Conservation (phyloP, 2,329 filamentous ascomycete genomes). For the Nemania sp. region DNA sequence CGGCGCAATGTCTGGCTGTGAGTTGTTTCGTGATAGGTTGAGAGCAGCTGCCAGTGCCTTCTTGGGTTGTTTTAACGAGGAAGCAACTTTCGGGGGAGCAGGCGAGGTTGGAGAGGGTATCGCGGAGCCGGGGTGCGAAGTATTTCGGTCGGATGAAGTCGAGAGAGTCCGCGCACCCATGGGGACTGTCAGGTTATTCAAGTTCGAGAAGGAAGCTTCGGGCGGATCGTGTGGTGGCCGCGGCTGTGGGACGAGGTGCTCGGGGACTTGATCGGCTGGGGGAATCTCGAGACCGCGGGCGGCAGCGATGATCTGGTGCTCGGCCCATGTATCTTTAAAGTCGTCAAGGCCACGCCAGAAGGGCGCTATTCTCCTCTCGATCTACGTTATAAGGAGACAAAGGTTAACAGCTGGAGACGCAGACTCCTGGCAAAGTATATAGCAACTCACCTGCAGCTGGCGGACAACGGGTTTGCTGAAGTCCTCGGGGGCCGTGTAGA, state of each 20-base stretch:
- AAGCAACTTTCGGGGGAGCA: conserved; percentile 50
- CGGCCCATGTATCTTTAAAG: conserved; percentile 85
- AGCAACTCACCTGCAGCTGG: conserved; percentile 76
- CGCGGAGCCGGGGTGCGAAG: conserved; percentile 65
- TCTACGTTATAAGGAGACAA: conserved; percentile 55
- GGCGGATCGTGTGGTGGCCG: conserved; percentile 52
- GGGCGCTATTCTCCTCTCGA: conserved; percentile 88
- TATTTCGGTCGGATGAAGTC: conserved; percentile 71
- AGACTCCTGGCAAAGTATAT: background rate
- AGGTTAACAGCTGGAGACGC: conserved; percentile 25
- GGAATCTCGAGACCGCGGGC: conserved; percentile 84
- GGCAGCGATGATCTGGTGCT: conserved; percentile 92
- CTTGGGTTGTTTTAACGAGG: conserved; percentile 78
- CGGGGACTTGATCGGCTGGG: conserved; percentile 77
- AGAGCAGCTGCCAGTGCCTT: conserved; percentile 87
- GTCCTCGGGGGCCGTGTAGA: conserved; percentile 90
- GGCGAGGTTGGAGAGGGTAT: conserved; percentile 62
- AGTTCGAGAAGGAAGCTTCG: conserved; percentile 60
- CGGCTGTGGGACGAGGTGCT: conserved; percentile 59
- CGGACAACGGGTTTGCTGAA: conserved; percentile 88
- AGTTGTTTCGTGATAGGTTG: conserved; percentile 73
- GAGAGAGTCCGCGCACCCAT: conserved; percentile 79
- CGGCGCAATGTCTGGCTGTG: conserved; percentile 71
- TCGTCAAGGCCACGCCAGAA: conserved; percentile 96
- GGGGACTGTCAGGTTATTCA: conserved; percentile 78